Evolutionary conservation across 1,284 basidiomycete genomes (phyloP), one percentile per base, ranked within the genome.

Genomic region (Fomes fomentarius): DNA sequence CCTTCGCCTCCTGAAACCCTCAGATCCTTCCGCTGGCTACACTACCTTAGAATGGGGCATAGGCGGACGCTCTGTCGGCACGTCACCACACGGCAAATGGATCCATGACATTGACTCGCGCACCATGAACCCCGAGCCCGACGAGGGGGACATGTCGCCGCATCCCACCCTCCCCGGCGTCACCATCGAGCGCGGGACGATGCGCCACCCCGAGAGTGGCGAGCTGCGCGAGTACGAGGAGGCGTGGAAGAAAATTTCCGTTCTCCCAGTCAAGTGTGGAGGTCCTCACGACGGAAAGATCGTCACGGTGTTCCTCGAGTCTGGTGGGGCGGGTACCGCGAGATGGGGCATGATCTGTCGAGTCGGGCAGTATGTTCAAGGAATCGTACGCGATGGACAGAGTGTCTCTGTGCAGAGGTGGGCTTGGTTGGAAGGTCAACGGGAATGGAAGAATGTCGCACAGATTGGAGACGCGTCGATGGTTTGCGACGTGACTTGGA

Each of bases 101-200:
- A 46, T 54, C 39, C 60, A 61, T 49, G 60, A 61, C 19, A 58
- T 61, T 35, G 57, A 57, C 33, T 61, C 60, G n/a, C 56, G 52
- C 47, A 61, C 54, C 15, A 39, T 25, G 33, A 33, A 54, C 9
- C 56, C 59, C 2, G 51, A 52, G 10, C 22, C 48, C 7, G 60
- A 61, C 52, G 56, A 56, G 31, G 60, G 60, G 17, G 57, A 52
- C 40, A 56, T 45, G 42, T 41, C 14, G 17, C 60, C 60, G 7
- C 56, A 61, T 26, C 56, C 56, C 10, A 47, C 42, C 15, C 35
- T 52, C 1, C 53, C 53, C 4, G 46, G 49, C 21, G 54, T 61
- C 21, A 38, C 28, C 10, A 26, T 61, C n/a, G 60, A 61, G 52
- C 51, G 54, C 3, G 60, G 60, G 2, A 46, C 22, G 15, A 61